phyloP scores from a whole-genome alignment of 2,329 filamentous ascomycete species.

The Fusarium bulbicola region DNA sequence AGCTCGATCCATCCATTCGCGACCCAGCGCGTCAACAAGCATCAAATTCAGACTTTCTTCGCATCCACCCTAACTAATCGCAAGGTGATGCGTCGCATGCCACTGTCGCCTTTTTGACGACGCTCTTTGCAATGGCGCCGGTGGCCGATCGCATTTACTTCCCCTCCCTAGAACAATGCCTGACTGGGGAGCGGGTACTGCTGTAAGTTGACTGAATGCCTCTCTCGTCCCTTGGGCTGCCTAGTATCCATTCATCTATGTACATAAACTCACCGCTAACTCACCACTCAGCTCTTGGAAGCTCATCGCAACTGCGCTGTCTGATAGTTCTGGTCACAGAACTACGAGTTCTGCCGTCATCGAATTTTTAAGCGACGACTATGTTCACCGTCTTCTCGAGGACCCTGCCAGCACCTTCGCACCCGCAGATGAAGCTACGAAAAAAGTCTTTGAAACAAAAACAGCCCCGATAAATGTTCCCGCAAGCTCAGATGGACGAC shows the following conservation, averaged over 20 bases:
- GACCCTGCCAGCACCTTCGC: conserved; percentile 75
- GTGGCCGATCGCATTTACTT: conserved; percentile 78
- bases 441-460: conserved; percentile 80
- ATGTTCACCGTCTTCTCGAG: conserved; percentile 74
- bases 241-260: background rate
- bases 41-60: conserved; percentile 31
- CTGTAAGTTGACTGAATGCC: conserved; percentile 67
- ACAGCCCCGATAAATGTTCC: conserved; percentile 88
- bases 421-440: conserved; percentile 68
- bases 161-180: conserved; percentile 84
- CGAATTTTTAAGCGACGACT: conserved; percentile 75
- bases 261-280: conserved; percentile 39
- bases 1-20: conserved; percentile 41
- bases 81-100: conserved; percentile 52
- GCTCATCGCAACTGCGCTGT: conserved; percentile 64
- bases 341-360: conserved; percentile 64
- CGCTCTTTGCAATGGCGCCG: conserved; percentile 73
- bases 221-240: conserved; percentile 18
- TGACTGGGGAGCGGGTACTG: conserved; percentile 81
- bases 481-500: conserved; percentile 70
- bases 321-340: conserved; percentile 66
- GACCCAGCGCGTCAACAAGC: conserved; percentile 48
- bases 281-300: conserved; percentile 66
- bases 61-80: conserved; percentile 36
- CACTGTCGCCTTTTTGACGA: conserved; percentile 58